These are phyloP conservation scores for Trichoderma virens DNA, from an alignment of 495 filamentous ascomycete species.

Conservation along the genomic window DNA sequence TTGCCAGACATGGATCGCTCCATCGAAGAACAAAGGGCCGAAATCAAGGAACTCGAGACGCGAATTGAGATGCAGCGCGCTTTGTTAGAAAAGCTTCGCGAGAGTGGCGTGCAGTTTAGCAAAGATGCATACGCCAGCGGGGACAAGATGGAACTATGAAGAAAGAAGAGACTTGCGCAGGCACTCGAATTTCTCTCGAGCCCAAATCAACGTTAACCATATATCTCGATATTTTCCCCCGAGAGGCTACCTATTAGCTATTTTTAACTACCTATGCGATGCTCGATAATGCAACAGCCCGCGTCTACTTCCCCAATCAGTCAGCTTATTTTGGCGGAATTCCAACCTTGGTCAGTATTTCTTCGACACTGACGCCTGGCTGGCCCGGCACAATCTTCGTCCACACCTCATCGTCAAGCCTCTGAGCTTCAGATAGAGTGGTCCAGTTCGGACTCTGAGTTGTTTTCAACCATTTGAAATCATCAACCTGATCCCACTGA, in stretches of 20 bases:
- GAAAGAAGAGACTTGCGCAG: background rate
- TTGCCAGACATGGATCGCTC: slow-evolving; percentile 68
- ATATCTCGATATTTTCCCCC: background rate
- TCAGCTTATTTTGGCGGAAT: slow-evolving; percentile 21
- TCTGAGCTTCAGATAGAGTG: slow-evolving; percentile 51
- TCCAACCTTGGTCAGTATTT: slow-evolving; percentile 57
- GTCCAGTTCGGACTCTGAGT: slow-evolving; percentile 87
- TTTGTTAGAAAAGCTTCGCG: slow-evolving; percentile 38
- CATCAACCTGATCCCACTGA: slow-evolving; percentile 83
- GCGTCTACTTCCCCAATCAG: background rate
- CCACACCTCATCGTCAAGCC: slow-evolving; percentile 61
- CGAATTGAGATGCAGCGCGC: slow-evolving; percentile 51
- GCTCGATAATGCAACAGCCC: background rate
- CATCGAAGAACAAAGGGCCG: slow-evolving; percentile 70
- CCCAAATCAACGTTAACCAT: background rate
- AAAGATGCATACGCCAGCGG: slow-evolving; percentile 18
- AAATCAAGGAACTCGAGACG: slow-evolving; percentile 70
- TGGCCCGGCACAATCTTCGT: slow-evolving; percentile 58
- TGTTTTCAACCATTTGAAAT: slow-evolving; percentile 93
- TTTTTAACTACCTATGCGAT: background rate
- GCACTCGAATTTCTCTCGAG: background rate
- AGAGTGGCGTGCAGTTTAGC: slow-evolving; percentile 33
- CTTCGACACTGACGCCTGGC: slow-evolving; percentile 53
- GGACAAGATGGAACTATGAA: slow-evolving; percentile 16
- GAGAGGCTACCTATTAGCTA: background rate